Base-by-base conservation (phyloP, 2,329 filamentous ascomycete genomes). In the Pestalotiopsis sp. region DNA sequence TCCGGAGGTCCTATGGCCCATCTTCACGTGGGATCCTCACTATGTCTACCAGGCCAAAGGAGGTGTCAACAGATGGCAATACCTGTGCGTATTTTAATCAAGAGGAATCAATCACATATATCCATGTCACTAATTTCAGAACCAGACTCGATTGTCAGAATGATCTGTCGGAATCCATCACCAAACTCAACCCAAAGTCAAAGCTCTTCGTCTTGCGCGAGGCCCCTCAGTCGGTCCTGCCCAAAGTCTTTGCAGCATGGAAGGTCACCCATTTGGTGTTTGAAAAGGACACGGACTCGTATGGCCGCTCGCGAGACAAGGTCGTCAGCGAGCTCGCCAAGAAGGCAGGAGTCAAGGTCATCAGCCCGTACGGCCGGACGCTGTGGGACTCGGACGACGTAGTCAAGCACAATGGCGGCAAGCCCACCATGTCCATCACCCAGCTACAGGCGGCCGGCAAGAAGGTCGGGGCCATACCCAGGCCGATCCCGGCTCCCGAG, bases 21-120 rank as follows among this genome's bases (percentile, higher is more conserved):
- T 94, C 60, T 95, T 92, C 85, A 93, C 90, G 1, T 95, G 92
- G 91, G 92, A 94, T 76, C 92, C 92, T 68, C 91, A 94, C 77
- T 94, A 94, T 76, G 91, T 94, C 31, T 94, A 93, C 76, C 86
- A 86, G 39, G 88, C 90, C 1, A 86, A 92, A 68, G 91, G 91
- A 4, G 91, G 91, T 0, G 82, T 88, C 9, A 95, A 95, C 74
- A 84, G 92, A 72, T 94, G 91, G 90, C 90, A 93, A 73, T 94
- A 91, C 75, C 79, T 93, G 82, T 89, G 74, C 75, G 82, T 25
- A 13, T 52, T 36, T 9, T 36, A 27, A 11, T 13, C 4, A 20
- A 20, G 7, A 36, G 31, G 31, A 31, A 12, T 49, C 27, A 23
- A 11, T 52, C 27, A 14, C 20, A 2, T 9, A 57, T 9, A 57